Conservation (phyloP, 2,329 filamentous ascomycete species). For the Myotisia sp. region DNA sequence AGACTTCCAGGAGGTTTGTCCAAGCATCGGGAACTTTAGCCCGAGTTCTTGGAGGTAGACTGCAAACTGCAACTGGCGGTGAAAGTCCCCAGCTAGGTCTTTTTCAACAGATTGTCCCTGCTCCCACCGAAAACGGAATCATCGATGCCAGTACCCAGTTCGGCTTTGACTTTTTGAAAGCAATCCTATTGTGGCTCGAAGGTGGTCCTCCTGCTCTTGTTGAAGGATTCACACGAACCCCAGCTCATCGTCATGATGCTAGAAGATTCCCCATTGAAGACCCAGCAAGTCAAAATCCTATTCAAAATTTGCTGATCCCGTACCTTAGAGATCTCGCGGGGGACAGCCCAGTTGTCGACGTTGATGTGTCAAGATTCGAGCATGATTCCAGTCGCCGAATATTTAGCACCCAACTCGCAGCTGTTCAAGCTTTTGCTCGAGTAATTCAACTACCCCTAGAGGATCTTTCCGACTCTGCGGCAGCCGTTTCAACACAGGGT, state of each 20-base stretch:
- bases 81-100: conserved; percentile 27
- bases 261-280: conserved; percentile 39
- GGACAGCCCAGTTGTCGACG: conserved; percentile 38
- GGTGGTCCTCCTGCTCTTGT: conserved; percentile 43
- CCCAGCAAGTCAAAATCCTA: conserved; percentile 36
- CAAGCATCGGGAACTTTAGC: conserved; percentile 47
- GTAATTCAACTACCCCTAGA: conserved; percentile 40
- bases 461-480: conserved; percentile 31
- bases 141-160: conserved; percentile 37
- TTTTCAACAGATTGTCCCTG: conserved; percentile 37
- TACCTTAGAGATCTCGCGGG: conserved; percentile 43
- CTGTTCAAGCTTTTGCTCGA: conserved; percentile 43
- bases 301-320: conserved; percentile 44
- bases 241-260: conserved; percentile 26
- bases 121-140: conserved; percentile 30
- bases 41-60: conserved; percentile 40
- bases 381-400: conserved; percentile 39
- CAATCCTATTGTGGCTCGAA: conserved; percentile 48
- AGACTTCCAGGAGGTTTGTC: conserved; percentile 45
- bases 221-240: conserved; percentile 40
- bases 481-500: conserved; percentile 9
- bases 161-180: conserved; percentile 51
- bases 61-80: conserved; percentile 31
- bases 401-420: conserved; percentile 40
- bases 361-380: conserved; percentile 46